Base-by-base conservation (phyloP, 1,284 basidiomycete species). In the Cutaneotrichosporon daszewskae region DNA sequence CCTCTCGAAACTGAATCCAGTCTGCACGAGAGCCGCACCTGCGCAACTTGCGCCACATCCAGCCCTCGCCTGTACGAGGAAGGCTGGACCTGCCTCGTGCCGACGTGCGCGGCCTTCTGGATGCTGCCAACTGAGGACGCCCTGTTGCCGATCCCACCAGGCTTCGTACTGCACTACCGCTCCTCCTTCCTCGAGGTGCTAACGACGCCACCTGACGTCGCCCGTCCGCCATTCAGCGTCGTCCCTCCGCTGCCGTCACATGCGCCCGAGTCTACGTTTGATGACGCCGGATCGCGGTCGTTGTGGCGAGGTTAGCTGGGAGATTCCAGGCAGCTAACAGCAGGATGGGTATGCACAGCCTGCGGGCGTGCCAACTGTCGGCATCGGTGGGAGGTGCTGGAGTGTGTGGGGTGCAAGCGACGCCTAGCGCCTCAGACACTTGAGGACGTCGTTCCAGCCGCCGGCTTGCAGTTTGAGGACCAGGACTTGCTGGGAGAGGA, bases 291-390 rank as follows among this genome's bases (percentile, higher is more conserved):
- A 8, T 36, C 49, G 20, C 36, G 59, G 22, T 47, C 47, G 2
- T 38, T 64, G 5, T 60, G 60, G 60, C 47, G 43, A 6, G 64
- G 64, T 62, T 20, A 40, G 55, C 12, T 9, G n/a, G 8, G 8
- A 13, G 11, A 5, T 19, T 6, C 16, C 6, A 20, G 19, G 25
- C 18, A 17, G 24, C 37, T 51, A 41, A 52, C n/a, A 8, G 9
- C 37, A 62, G 62, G 62, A 9, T 68, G 63, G 63, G 63, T 66
- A 5, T 68, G 65, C 34, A 35, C 37, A 11, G 40, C 25, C 16
- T 68, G 65, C 34, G 62, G 60, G 6, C 45, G 65, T n/a, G 65
- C 65, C 3, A 68, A 68, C 51, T 64, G 61, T 37, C 54, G 66
- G 26, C 61, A 57, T 38, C 47, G 61, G 9, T 68, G 66, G 66